Evolutionary conservation across 352 stramenopile species (phyloP).

Genomic region (Globisporangium barbulae): DNA sequence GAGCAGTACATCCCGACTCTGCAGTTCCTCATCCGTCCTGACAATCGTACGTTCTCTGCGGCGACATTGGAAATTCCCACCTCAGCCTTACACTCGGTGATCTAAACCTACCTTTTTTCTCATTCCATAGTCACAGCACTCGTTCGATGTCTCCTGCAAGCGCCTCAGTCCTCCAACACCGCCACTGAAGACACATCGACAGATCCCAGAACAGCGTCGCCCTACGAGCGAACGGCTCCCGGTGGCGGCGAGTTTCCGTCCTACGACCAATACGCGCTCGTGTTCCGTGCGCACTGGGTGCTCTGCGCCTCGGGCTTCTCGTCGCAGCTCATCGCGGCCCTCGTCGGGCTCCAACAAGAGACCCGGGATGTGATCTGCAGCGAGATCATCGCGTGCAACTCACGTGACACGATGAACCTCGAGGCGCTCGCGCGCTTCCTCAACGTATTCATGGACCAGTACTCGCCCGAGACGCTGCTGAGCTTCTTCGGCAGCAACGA

Average conservation of each 20-base stretch:
- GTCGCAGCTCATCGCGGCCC: constrained; percentile 54
- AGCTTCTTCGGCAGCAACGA: constrained; percentile 37
- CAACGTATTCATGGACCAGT: constrained; percentile 68
- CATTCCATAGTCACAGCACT: constrained; percentile 32
- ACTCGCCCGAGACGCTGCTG: constrained; percentile 48
- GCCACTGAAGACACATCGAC: constrained; percentile 1
- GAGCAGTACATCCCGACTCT: constrained; percentile 60
- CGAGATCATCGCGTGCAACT: constrained; percentile 40
- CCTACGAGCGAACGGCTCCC: constrained; percentile 11
- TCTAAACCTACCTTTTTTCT: background rate
- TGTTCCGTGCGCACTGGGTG: constrained; percentile 65
- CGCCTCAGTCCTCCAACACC: constrained; percentile 12
- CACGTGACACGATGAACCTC: constrained; percentile 59
- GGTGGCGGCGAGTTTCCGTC: constrained; percentile 33
- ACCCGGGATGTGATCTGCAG: constrained; percentile 25
- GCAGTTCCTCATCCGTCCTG: constrained; percentile 55
- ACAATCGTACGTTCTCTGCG: constrained; percentile 63
- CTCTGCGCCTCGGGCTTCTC: constrained; percentile 58
- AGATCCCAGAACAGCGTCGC: constrained; percentile 10
- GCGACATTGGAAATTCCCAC: background rate
- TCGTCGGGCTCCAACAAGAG: constrained; percentile 39
- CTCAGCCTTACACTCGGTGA: background rate
- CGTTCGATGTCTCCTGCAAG: constrained; percentile 46
- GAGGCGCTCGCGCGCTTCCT: constrained; percentile 59
- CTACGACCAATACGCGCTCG: constrained; percentile 57